phyloP scores from a whole-genome alignment of 1,139 yeast genomes.

The Kazachstania sp. region DNA sequence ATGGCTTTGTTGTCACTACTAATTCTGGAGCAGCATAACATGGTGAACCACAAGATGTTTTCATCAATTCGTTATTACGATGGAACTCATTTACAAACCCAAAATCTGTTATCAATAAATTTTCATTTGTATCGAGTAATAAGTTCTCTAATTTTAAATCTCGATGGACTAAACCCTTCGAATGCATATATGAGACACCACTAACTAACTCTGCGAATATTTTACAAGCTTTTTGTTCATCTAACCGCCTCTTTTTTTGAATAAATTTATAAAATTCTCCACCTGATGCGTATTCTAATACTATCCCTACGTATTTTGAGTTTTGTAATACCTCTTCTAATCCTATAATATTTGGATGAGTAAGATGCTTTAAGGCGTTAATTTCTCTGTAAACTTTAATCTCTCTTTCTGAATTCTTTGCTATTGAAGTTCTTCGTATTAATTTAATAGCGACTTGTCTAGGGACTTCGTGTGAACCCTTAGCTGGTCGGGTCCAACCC shows the following conservation, averaged over 20 bases:
- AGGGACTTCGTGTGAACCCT: conserved; percentile 8
- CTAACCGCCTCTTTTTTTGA: conserved; percentile 73
- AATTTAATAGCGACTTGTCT: conserved; percentile 90
- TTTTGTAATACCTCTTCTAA: conserved; percentile 89
- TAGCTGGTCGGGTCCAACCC: conserved; percentile 61
- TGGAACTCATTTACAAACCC: conserved; percentile 88
- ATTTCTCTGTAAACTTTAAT: conserved; percentile 88
- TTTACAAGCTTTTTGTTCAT: conserved; percentile 77
- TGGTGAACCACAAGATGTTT: conserved; percentile 95
- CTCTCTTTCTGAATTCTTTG: conserved; percentile 77
- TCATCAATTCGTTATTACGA: conserved; percentile 69
- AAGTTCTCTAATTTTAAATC: conserved; percentile 70
- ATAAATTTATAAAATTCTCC: conserved; percentile 95
- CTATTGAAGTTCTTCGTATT: conserved; percentile 75
- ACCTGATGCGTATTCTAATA: conserved; percentile 91
- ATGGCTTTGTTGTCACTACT: conserved; percentile 78
- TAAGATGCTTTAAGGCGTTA: conserved; percentile 72
- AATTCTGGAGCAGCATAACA: conserved; percentile 98
- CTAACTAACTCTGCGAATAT: conserved; percentile 87
- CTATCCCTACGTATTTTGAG: conserved; percentile 93
- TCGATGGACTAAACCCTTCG: conserved; percentile 60
- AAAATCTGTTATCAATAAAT: conserved; percentile 65
- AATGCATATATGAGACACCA: conserved; percentile 83
- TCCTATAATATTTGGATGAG: conserved; percentile 89
- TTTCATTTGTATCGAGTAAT: conserved; percentile 56